A percentile compares a stretch with the other conserved stretches of the same genome.
Conservation (phyloP, 108 stramenopile genomes). For the Cyclostephanos invisitatus region DNA sequence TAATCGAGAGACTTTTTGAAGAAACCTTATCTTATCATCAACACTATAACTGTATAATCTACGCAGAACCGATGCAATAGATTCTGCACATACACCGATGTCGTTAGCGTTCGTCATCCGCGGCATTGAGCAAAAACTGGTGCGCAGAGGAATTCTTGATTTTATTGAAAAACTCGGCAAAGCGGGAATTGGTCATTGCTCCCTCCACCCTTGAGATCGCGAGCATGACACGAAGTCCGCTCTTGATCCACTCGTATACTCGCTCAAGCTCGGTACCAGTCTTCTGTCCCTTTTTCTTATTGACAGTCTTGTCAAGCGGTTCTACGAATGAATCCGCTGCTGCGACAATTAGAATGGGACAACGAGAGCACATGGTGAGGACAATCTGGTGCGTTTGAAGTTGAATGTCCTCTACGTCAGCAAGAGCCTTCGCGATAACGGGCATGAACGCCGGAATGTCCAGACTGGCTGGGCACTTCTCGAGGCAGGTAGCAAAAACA, state of each 20-base stretch:
- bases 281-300: conserved; percentile 81
- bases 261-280: conserved; percentile 83
- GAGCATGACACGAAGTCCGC: conserved; percentile 72
- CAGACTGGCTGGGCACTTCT: conserved; percentile 71
- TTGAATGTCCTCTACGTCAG: conserved; percentile 83
- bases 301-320: conserved; percentile 81
- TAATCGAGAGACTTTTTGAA: no score
- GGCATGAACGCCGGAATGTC: conserved; percentile 80
- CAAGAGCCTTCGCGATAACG: conserved; percentile 70
- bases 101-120: conserved; percentile 21
- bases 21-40: not conserved
- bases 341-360: conserved; percentile 62
- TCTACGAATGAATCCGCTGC: conserved; percentile 74
- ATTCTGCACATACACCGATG: not conserved
- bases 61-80: not conserved
- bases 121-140: conserved; percentile 47
- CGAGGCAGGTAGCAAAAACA: conserved; percentile 89
- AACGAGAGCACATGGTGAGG: conserved; percentile 65
- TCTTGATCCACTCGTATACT: conserved; percentile 85
- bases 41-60: not conserved
- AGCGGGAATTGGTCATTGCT: conserved; percentile 61
- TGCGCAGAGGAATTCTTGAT: conserved; percentile 57
- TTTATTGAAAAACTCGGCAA: conserved; percentile 72
- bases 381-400: conserved; percentile 85
- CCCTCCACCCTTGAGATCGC: conserved; percentile 71